Conservation (phyloP, 805 yeast genomes). For the Saccharomycopsis sp. region DNA sequence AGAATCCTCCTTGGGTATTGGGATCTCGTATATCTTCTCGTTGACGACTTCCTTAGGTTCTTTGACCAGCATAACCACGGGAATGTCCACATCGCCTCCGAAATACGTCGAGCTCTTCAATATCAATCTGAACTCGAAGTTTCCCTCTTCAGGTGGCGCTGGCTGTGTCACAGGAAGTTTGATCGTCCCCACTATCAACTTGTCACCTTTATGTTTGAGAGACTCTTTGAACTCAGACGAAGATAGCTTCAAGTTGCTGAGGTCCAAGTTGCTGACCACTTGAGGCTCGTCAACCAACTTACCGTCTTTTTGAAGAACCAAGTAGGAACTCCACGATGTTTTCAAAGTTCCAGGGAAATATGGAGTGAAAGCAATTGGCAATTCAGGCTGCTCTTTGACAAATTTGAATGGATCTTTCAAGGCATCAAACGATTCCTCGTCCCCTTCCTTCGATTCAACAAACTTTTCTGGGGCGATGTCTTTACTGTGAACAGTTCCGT, state of each 20-base stretch:
- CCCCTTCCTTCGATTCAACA: constrained; percentile 27
- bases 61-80: constrained; percentile 63
- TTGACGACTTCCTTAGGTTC: constrained; percentile 41
- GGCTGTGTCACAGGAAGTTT: constrained; percentile 69
- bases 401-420: constrained; percentile 65
- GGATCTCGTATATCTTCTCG: constrained; percentile 45
- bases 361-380: constrained; percentile 67
- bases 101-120: constrained; percentile 72
- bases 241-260: constrained; percentile 47
- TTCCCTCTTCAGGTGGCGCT: constrained; percentile 68
- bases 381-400: constrained; percentile 58
- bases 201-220: constrained; percentile 28
- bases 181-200: constrained; percentile 56
- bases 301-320: constrained; percentile 70
- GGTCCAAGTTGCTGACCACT: constrained; percentile 43
- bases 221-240: constrained; percentile 39
- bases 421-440: constrained; percentile 55
- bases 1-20: constrained; percentile 65
- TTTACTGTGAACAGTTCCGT: constrained; percentile 39
- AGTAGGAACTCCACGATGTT: constrained; percentile 58
- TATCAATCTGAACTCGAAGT: constrained; percentile 59
- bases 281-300: constrained; percentile 69
- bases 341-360: constrained; percentile 56
- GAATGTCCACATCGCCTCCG: constrained; percentile 72
- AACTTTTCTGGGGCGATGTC: constrained; percentile 25